Percentiles rank a stretch among this genome's conserved stretches.
These are phyloP conservation scores for Pseudozyma tsukubaensis DNA, from an alignment of 1,284 basidiomycete genomes.

Conservation along the genomic window DNA sequence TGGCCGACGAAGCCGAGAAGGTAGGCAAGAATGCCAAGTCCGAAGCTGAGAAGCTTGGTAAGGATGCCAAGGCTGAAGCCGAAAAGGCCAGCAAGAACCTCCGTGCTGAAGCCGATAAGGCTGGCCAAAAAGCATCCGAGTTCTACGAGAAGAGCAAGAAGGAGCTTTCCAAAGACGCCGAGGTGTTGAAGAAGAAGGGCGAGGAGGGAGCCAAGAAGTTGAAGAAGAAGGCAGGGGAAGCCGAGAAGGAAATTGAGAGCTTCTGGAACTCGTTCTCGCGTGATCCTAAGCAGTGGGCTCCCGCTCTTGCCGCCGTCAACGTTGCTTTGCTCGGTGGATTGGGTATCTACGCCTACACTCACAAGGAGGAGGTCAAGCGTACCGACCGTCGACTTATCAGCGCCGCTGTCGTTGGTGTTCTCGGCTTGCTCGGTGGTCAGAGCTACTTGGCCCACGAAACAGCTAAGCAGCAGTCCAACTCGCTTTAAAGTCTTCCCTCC, in stretches of 20 bases:
- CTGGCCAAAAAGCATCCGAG: constrained; percentile 45
- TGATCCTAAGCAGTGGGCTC: constrained; percentile 65
- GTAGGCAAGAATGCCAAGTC: constrained; percentile 31
- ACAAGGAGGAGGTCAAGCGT: constrained; percentile 56
- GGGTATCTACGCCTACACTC: constrained; percentile 64
- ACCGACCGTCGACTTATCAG: constrained; percentile 60
- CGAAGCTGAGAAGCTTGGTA: constrained; percentile 46
- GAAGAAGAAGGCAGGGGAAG: constrained; percentile 52
- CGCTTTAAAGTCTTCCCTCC: constrained; percentile 6
- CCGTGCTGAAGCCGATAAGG: constrained; percentile 40
- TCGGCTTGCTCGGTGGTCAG: constrained; percentile 61
- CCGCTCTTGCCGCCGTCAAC: constrained; percentile 65
- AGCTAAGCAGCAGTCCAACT: constrained; percentile 51
- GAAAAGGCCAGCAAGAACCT: constrained; percentile 47
- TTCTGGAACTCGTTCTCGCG: constrained; percentile 59
- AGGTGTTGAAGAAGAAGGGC: constrained; percentile 42
- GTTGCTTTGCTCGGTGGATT: constrained; percentile 62
- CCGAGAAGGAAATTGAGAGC: constrained; percentile 57
- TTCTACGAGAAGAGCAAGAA: constrained; percentile 46
- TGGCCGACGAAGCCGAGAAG: constrained; percentile 31
- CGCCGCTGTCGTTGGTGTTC: constrained; percentile 59
- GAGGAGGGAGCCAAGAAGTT: constrained; percentile 56
- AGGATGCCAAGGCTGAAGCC: constrained; percentile 23
- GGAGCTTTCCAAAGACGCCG: constrained; percentile 47
- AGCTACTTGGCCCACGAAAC: constrained; percentile 57